Base-by-base conservation (phyloP, 2,329 filamentous ascomycete genomes). In the Ambrosiella beaveri region DNA sequence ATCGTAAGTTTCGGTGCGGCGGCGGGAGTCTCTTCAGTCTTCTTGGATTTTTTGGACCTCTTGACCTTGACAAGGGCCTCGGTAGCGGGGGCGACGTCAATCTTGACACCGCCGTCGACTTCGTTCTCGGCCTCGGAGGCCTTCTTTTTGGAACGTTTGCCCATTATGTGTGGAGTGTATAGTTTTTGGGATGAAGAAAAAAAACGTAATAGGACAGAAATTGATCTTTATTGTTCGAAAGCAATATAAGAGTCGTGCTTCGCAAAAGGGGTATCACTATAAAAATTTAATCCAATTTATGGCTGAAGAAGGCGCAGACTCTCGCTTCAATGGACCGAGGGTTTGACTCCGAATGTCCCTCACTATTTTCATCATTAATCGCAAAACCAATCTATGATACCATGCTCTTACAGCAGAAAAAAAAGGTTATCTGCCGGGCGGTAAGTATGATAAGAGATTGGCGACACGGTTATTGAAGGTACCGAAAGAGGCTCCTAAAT, bases 61-160 rank as follows among this genome's bases (percentile, higher is more conserved):
- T 59, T 56, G 19, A 44, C 9, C 55, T 57, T 40, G 38, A 15
- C 27, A 17, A 15, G n/a, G 40, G 35, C 36, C 8, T 35, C 57
- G 35, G 15, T 40, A 15, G 38, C n/a, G 5, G 53, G 41, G 27
- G 44, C 15, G 15, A 45, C 15, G 38, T 50, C 53, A n/a, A 37
- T 37, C 49, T 54, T 36, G 36, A 57, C 41, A 7, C 41, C 55
- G 9, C 17, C 51, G 15, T 50, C 59, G 13, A 57, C 44, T 7
- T 50, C 59, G 12, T 57, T 36, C 44, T 60, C 37, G 36, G 51
- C 40, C 44, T 60, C 37, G 19, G 44, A 44, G 15, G 56, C 51
- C 27, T 19, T 57, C 54, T 57, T 56, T 17, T 60, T 51, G 41
- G 54, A 50, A 54, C 53, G 57, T 40, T 56, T 56, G 54, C 53